Conservation (phyloP, 352 stramenopile genomes). For the Pythium myriotylum region DNA sequence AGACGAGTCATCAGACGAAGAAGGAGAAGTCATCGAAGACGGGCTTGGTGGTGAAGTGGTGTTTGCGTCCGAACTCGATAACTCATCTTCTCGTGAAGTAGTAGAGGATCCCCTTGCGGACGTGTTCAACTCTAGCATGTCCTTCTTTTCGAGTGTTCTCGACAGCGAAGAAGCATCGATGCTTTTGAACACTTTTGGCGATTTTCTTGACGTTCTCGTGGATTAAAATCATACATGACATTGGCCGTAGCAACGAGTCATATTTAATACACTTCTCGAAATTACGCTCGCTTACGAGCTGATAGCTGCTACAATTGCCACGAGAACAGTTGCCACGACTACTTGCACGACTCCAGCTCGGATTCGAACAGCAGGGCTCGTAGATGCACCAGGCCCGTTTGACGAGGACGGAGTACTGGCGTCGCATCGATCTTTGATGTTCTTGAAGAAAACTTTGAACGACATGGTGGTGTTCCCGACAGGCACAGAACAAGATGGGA, state of each 20-base stretch:
- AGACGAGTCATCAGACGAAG: background rate
- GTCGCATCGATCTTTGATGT: conserved; percentile 33
- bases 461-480: conserved; percentile 29
- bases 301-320: background rate
- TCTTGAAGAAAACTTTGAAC: conserved; percentile 42
- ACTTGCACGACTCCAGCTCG: background rate
- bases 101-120: conserved; percentile 6
- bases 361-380: background rate
- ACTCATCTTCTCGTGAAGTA: background rate
- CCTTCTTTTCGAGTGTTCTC: conserved; percentile 53
- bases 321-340: background rate
- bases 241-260: background rate
- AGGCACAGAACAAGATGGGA: conserved; percentile 36
- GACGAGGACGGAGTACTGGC: background rate
- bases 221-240: conserved; percentile 31
- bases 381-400: no score
- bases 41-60: background rate
- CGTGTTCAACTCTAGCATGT: conserved; percentile 52
- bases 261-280: conserved; percentile 17
- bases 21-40: background rate
- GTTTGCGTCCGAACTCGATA: conserved; percentile 1
- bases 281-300: no score
- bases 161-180: conserved; percentile 62
- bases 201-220: conserved; percentile 71
- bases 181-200: conserved; percentile 70